Conservation (phyloP, 1,284 basidiomycete genomes). For the Exobasidium rhododendri region DNA sequence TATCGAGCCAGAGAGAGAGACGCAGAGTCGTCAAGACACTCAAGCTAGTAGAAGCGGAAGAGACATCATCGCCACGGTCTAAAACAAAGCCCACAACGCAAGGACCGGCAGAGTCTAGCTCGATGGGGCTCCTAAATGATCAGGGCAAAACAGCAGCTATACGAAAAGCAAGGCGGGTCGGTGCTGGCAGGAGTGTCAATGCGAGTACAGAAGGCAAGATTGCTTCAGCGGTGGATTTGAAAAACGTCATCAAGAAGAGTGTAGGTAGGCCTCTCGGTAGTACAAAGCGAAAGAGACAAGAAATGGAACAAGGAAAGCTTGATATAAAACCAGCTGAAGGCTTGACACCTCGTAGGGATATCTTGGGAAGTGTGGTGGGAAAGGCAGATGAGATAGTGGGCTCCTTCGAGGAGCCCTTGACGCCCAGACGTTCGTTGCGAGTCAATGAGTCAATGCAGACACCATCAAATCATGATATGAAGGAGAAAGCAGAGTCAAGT, state of each 20-base stretch:
- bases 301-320: too few species aligned
- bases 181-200: neutral
- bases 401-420: too few species aligned
- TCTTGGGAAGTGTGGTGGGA: too few species aligned
- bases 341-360: too few species aligned
- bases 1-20: neutral
- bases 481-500: too few species aligned
- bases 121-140: neutral
- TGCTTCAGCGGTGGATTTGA: neutral
- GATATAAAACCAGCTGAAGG: too few species aligned
- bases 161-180: neutral
- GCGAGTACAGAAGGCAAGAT: neutral
- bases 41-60: conserved; percentile 1
- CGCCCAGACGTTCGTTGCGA: too few species aligned
- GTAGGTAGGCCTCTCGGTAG: neutral
- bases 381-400: too few species aligned
- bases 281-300: neutral
- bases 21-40: neutral
- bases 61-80: neutral
- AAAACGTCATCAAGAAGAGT: neutral
- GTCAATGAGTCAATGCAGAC: too few species aligned
- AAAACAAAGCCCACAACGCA: neutral
- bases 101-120: neutral
- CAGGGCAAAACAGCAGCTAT: neutral
- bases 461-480: too few species aligned